Evolutionary conservation across 2,329 filamentous ascomycete genomes (phyloP).

Genomic region (Penicillium sp.): DNA sequence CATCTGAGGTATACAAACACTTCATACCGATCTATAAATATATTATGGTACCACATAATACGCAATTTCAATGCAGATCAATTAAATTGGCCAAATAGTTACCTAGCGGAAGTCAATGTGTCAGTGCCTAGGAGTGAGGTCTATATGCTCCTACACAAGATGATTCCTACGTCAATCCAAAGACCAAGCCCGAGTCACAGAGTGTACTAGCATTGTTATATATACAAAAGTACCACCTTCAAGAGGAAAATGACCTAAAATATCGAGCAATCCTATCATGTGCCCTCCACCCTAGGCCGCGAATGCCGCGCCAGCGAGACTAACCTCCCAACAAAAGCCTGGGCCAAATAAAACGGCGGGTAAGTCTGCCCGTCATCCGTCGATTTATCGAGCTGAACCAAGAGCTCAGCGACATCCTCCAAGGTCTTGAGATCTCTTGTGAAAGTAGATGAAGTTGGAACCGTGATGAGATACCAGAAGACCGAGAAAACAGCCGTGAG

Average conservation of each 20-base stretch:
- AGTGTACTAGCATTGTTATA: background rate
- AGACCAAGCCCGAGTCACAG: background rate
- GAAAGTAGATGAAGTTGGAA: slow-evolving; percentile 14
- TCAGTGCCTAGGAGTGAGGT: background rate
- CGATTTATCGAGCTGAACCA: slow-evolving; percentile 13
- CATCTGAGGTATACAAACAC: background rate
- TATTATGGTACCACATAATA: background rate
- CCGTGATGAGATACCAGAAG: slow-evolving; percentile 23
- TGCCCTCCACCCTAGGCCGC: background rate
- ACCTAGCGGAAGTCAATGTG: background rate
- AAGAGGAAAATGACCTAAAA: background rate
- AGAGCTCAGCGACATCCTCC: slow-evolving; percentile 16
- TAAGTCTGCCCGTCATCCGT: slow-evolving; percentile 15
- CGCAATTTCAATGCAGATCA: background rate
- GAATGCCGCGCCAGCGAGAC: slow-evolving; percentile 15
- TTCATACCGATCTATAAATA: background rate
- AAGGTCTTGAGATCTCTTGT: slow-evolving; percentile 20
- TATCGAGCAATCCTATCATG: background rate
- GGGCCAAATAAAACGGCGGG: slow-evolving; percentile 24
- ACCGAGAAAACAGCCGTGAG: slow-evolving; percentile 23
- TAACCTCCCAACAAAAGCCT: slow-evolving; percentile 19
- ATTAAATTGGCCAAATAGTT: background rate
- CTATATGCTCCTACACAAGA: background rate
- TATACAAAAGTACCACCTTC: background rate
- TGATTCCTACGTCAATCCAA: background rate